Evolutionary conservation across 441 rosid genomes (phyloP).

Genomic region (Gossypium davidsonii): DNA sequence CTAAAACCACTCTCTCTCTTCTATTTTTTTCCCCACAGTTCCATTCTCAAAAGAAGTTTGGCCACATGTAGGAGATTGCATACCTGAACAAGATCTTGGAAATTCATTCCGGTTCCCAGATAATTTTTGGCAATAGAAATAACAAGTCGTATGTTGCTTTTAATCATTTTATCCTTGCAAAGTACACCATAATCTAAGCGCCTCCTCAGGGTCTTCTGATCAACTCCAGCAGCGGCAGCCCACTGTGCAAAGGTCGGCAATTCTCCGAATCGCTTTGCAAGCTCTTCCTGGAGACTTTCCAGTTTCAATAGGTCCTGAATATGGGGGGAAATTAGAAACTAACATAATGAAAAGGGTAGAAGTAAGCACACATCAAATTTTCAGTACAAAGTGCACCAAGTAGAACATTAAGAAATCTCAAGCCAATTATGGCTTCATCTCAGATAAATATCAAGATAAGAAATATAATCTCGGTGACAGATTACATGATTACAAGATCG

Average conservation of each 20-base stretch:
- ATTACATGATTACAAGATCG: background rate
- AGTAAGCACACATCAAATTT: background rate
- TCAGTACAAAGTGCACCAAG: background rate
- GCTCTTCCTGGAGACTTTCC: slow-evolving; percentile 71
- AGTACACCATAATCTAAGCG: slow-evolving; percentile 54
- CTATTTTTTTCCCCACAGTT: background rate
- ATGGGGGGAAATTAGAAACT: slow-evolving; percentile 1
- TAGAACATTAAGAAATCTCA: background rate
- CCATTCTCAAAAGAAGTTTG: background rate
- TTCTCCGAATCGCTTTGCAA: slow-evolving; percentile 55
- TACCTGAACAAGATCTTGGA: slow-evolving; percentile 97
- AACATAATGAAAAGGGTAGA: background rate
- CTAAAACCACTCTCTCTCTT: background rate
- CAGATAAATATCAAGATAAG: background rate
- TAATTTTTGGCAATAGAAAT: slow-evolving; percentile 90
- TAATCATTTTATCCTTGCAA: slow-evolving; percentile 94
- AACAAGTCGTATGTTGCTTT: slow-evolving; percentile 87
- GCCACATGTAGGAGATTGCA: slow-evolving; percentile 11
- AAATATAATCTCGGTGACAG: background rate
- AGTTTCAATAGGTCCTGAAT: slow-evolving; percentile 80
- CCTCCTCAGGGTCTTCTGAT: slow-evolving; percentile 56
- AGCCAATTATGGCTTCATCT: background rate
- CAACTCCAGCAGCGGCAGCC: slow-evolving; percentile 90
- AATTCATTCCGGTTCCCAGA: slow-evolving; percentile 78
- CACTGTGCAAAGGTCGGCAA: slow-evolving; percentile 73